phyloP scores from a whole-genome alignment of 2,329 filamentous ascomycete genomes.

The Trichoderma oligosporum region DNA sequence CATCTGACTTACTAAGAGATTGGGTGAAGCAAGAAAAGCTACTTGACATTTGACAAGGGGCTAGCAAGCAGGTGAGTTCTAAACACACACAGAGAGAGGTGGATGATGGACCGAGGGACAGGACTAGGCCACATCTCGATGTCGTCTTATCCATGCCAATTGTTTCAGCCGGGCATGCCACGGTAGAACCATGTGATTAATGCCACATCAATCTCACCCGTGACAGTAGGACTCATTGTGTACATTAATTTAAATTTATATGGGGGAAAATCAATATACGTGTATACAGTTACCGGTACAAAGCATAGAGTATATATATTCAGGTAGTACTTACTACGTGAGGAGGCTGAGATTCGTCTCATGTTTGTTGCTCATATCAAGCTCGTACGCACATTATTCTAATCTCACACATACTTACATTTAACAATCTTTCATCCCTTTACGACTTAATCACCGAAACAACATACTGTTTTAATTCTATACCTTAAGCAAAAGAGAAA shows the following conservation, averaged over 20 bases:
- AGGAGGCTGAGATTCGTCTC: neutral
- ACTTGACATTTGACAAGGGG: neutral
- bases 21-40: neutral
- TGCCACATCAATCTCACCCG: constrained; percentile 13
- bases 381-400: no score
- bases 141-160: neutral
- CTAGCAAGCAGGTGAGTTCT: neutral
- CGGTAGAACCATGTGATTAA: constrained; percentile 1
- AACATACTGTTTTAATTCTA: no score
- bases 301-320: neutral
- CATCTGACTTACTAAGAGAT: neutral
- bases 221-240: neutral
- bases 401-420: no score
- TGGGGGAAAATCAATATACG: neutral
- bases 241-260: neutral
- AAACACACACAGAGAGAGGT: neutral
- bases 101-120: neutral
- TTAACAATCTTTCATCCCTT: no score
- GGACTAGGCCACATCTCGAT: constrained; percentile 7
- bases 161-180: constrained; percentile 4
- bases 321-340: no score
- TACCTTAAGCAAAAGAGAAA: no score
- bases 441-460: no score
- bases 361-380: no score
- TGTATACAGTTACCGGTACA: neutral